Evolutionary conservation across 345 rosid species (phyloP).

Genomic region (Noccaea caerulescens): DNA sequence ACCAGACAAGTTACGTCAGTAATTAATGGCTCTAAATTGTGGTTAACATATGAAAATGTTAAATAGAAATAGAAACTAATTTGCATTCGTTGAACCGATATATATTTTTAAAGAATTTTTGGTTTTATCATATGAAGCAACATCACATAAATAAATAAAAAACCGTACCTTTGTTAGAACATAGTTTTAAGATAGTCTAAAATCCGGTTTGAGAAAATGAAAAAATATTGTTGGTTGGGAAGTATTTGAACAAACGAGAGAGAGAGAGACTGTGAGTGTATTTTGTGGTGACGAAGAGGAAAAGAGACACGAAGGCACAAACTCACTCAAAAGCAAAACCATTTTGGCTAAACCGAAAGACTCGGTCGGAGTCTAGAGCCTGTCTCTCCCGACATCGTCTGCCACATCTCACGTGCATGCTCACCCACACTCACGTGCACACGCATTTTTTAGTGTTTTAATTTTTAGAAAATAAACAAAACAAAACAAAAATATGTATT

Average conservation of each 20-base stretch:
- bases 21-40: background rate
- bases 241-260: slow-evolving; percentile 22
- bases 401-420: slow-evolving; percentile 46
- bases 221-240: slow-evolving; percentile 36
- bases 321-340: slow-evolving; percentile 38
- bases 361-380: slow-evolving; percentile 43
- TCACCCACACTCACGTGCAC: slow-evolving; percentile 45
- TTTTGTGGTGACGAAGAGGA: slow-evolving; percentile 17
- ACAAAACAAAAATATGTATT: background rate
- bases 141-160: background rate
- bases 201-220: slow-evolving; percentile 1
- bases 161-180: background rate
- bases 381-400: slow-evolving; percentile 44
- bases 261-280: slow-evolving; percentile 5
- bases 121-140: background rate
- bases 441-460: slow-evolving; percentile 10
- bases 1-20: background rate
- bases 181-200: slow-evolving; percentile 5
- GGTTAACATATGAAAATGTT: background rate
- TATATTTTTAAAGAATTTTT: background rate
- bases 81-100: background rate
- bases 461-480: background rate
- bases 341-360: slow-evolving; percentile 40
- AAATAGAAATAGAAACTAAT: background rate
- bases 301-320: slow-evolving; percentile 38